A percentile compares a stretch with the other conserved stretches of the same genome.
Conservation (phyloP, 139 green algal species). For the Deuterostichococcus epilithicus region DNA sequence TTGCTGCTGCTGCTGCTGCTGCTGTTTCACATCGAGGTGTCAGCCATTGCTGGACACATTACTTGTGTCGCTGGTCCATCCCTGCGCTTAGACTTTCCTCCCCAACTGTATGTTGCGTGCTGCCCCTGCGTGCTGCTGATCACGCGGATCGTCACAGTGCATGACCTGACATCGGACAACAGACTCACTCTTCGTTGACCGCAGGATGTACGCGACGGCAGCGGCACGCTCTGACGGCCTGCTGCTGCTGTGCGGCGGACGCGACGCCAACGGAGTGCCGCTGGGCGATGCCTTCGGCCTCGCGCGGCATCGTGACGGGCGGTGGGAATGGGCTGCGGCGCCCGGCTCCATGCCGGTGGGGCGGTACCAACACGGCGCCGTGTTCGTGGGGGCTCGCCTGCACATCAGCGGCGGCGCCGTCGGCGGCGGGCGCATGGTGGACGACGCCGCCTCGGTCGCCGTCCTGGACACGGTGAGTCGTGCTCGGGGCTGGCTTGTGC, state of each 20-base stretch:
- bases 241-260: conserved; percentile 91
- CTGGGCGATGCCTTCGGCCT: conserved; percentile 93
- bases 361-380: conserved; percentile 93
- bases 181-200: conserved; percentile 5
- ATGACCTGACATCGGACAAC: conserved; percentile 3
- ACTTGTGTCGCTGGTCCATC: no score
- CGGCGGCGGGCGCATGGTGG: conserved; percentile 93
- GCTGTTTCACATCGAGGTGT: no score
- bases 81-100: no score
- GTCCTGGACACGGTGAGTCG: conserved; percentile 78
- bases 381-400: conserved; percentile 92
- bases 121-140: no score
- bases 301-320: conserved; percentile 92
- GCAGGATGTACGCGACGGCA: conserved; percentile 96
- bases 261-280: conserved; percentile 74
- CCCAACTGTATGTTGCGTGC: no score
- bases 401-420: conserved; percentile 95
- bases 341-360: conserved; percentile 86
- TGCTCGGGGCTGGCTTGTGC: conserved; percentile 46
- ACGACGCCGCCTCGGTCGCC: conserved; percentile 72
- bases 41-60: no score
- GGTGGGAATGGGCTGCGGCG: conserved; percentile 98
- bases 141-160: no score
- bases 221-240: conserved; percentile 88
- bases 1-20: background rate